Evolutionary conservation across 352 stramenopile species (phyloP).

Genomic region (Phytophthora capsici): DNA sequence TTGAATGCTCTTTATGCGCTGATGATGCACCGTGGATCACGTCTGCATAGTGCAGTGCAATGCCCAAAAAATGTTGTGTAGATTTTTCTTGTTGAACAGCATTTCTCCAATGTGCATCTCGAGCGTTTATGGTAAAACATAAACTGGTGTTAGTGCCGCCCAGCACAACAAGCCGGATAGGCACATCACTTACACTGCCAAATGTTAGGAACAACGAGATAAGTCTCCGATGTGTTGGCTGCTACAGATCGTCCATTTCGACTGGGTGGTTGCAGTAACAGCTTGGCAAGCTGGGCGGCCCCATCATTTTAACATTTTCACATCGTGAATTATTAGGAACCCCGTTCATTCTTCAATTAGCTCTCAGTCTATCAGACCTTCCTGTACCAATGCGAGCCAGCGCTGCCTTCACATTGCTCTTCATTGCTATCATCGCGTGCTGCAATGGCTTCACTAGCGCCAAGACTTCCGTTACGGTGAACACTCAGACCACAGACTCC

Average conservation of each 20-base stretch:
- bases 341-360: conserved; percentile 13
- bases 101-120: conserved; percentile 15
- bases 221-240: conserved; percentile 6
- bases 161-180: conserved; percentile 17
- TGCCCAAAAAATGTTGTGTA: background rate
- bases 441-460: conserved; percentile 4
- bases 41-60: background rate
- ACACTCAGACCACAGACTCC: background rate
- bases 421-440: background rate
- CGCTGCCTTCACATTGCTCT: conserved; percentile 5
- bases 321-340: background rate
- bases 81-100: conserved; percentile 1
- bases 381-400: conserved; percentile 8
- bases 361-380: conserved; percentile 4
- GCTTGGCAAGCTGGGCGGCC: conserved; percentile 9
- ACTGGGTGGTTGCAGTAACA: conserved; percentile 23
- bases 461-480: background rate
- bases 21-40: conserved; percentile 9
- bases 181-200: conserved; percentile 7
- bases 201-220: conserved; percentile 8
- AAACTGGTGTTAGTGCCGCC: conserved; percentile 14
- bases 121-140: conserved; percentile 9
- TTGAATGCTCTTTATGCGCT: background rate
- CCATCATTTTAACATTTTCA: background rate
- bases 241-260: conserved; percentile 17